phyloP scores from a whole-genome alignment of 495 filamentous ascomycete species.

The Talaromyces nanjingensis region DNA sequence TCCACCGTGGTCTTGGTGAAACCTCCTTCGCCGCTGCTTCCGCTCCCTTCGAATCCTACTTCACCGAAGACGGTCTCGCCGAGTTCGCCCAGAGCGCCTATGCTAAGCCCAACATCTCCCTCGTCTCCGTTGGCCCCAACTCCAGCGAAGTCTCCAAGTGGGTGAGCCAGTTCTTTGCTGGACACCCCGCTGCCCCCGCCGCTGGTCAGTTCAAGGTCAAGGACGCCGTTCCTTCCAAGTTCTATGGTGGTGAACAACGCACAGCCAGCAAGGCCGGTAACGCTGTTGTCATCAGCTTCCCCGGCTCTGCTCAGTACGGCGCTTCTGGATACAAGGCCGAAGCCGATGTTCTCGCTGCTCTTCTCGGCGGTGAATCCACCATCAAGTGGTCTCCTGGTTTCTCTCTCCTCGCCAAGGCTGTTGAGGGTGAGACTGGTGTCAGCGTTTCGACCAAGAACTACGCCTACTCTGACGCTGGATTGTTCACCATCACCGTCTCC shows the following conservation, averaged over 20 bases:
- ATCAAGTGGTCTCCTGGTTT: conserved; percentile 97
- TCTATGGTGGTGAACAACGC: conserved; percentile 91
- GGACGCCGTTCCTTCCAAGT: conserved; percentile 57
- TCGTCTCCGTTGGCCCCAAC: conserved; percentile 82
- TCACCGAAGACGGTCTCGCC: conserved; percentile 62
- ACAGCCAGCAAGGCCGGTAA: conserved; percentile 67
- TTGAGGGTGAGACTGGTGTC: conserved; percentile 56
- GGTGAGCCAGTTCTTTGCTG: conserved; percentile 82
- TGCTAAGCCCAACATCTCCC: conserved; percentile 78
- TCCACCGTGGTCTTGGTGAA: conserved; percentile 86
- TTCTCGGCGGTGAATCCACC: conserved; percentile 81
- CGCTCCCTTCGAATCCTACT: conserved; percentile 66
- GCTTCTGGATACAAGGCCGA: conserved; percentile 77
- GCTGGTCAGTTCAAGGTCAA: conserved; percentile 31
- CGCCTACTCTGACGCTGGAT: conserved; percentile 90
- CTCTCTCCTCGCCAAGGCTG: conserved; percentile 75
- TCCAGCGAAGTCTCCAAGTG: conserved; percentile 76
- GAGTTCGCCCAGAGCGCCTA: conserved; percentile 71
- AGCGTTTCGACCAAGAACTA: conserved; percentile 63
- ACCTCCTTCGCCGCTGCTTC: conserved; percentile 62
- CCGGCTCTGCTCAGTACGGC: conserved; percentile 70
- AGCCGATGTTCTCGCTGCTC: conserved; percentile 76
- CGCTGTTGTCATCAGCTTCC: conserved; percentile 83
- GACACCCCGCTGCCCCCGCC: conserved; percentile 30
- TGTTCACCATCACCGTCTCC: conserved; percentile 72